Evolutionary conservation across 2,329 filamentous ascomycete genomes (phyloP).

Genomic region (Colletotrichum liriopes): DNA sequence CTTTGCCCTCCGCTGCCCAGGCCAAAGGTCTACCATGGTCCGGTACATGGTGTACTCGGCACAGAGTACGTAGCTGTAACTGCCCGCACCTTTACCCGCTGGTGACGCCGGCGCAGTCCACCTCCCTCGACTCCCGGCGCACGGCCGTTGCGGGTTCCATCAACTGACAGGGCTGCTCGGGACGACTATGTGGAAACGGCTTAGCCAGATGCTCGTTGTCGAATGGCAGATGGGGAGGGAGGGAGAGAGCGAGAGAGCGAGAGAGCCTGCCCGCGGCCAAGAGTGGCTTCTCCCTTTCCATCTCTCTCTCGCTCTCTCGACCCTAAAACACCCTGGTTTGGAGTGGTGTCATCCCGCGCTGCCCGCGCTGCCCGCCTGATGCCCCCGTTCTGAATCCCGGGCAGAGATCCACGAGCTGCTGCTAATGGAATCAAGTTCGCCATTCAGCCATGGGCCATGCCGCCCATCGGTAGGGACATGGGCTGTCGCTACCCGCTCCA

Average conservation of each 20-base stretch:
- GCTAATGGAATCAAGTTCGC: neutral
- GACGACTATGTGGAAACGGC: constrained; percentile 16
- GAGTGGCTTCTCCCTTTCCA: neutral
- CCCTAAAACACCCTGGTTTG: neutral
- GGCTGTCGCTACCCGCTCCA: constrained; percentile 3
- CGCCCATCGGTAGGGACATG: constrained; percentile 4
- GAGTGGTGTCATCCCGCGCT: constrained; percentile 13
- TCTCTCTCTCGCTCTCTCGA: too few species aligned
- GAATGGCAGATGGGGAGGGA: neutral
- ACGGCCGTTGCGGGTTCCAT: constrained; percentile 18
- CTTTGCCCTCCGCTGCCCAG: neutral
- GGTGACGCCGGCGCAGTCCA: constrained; percentile 9
- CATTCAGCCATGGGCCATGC: neutral
- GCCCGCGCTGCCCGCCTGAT: constrained; percentile 9
- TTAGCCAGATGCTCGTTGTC: neutral
- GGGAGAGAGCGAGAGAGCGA: too few species aligned
- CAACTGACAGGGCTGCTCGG: constrained; percentile 17
- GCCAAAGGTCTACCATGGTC: too few species aligned
- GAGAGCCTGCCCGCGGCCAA: neutral
- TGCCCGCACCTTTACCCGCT: constrained; percentile 9
- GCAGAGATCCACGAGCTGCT: constrained; percentile 4
- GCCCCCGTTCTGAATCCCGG: neutral
- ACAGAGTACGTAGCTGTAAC: neutral
- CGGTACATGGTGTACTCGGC: too few species aligned
- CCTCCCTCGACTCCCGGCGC: constrained; percentile 7